Evolutionary conservation across 805 yeast species (phyloP).

Genomic region (Starmerella sp.): DNA sequence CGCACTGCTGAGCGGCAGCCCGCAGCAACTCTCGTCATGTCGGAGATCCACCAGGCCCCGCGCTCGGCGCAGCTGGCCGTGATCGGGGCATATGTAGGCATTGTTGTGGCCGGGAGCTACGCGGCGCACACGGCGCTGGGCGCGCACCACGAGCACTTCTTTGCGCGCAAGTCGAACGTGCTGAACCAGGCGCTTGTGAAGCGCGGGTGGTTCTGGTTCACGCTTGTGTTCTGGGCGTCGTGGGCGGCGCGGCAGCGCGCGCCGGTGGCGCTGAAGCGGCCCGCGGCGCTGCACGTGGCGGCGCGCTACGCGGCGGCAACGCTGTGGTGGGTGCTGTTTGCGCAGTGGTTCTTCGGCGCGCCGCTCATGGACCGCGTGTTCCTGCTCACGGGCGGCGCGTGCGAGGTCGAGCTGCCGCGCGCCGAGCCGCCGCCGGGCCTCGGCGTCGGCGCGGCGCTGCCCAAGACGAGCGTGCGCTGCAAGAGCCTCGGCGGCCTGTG

Average conservation of each 20-base stretch:
- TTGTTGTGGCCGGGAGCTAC: slow-evolving; percentile 13
- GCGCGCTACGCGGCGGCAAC: slow-evolving; percentile 46
- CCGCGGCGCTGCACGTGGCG: neutral
- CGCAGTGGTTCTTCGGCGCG: slow-evolving; percentile 76
- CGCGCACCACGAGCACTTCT: slow-evolving; percentile 22
- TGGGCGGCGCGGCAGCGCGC: slow-evolving; percentile 8
- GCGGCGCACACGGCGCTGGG: slow-evolving; percentile 5
- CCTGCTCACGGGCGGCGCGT: slow-evolving; percentile 69
- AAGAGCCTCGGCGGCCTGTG: slow-evolving; percentile 53
- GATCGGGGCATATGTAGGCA: slow-evolving; percentile 8
- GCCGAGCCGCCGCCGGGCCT: neutral
- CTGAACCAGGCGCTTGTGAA: slow-evolving; percentile 71
- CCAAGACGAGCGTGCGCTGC: slow-evolving; percentile 29
- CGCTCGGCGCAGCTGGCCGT: slow-evolving; percentile 3
- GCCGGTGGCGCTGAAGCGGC: neutral
- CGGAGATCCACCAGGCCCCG: slow-evolving; percentile 3
- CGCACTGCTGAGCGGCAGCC: no score
- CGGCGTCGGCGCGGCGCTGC: neutral
- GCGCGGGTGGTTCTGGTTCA: slow-evolving; percentile 89
- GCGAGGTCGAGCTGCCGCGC: slow-evolving; percentile 28
- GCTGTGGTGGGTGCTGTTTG: slow-evolving; percentile 70
- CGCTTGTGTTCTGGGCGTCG: slow-evolving; percentile 31
- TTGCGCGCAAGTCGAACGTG: slow-evolving; percentile 46
- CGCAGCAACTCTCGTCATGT: neutral
- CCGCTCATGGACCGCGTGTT: slow-evolving; percentile 87